phyloP scores from a whole-genome alignment of 345 rosid genomes.

The Raphanus sativus region DNA sequence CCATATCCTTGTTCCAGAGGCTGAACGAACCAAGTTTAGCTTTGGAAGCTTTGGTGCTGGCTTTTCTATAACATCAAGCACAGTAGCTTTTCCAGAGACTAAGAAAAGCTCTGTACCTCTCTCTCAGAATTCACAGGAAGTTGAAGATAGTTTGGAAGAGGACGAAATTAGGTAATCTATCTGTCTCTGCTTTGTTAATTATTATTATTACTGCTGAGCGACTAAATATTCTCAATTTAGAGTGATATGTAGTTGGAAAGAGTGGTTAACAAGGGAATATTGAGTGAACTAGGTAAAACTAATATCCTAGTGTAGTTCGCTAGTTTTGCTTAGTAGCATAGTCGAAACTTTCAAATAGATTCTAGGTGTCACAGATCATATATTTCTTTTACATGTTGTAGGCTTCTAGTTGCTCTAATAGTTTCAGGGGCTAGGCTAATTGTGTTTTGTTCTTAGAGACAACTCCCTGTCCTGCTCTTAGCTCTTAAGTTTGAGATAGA shows the following conservation, averaged over 20 bases:
- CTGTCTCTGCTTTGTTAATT: constrained; percentile 11
- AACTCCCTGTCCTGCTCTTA: background rate
- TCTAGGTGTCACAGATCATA: background rate
- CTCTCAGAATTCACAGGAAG: constrained; percentile 61
- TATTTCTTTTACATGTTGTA: background rate
- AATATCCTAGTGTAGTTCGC: constrained; percentile 1
- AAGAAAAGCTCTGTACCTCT: constrained; percentile 62
- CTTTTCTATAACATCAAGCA: constrained; percentile 55
- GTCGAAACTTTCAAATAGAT: background rate
- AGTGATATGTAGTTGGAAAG: constrained; percentile 1
- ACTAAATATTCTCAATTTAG: constrained; percentile 3
- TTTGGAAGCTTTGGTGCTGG: constrained; percentile 92
- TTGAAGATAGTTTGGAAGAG: constrained; percentile 59
- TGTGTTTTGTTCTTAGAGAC: constrained; percentile 1
- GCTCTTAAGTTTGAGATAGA: background rate
- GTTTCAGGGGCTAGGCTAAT: background rate
- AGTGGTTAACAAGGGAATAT: background rate
- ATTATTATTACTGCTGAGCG: background rate
- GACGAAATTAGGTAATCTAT: constrained; percentile 53
- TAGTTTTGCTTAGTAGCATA: constrained; percentile 2
- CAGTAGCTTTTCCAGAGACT: constrained; percentile 50
- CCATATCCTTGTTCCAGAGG: constrained; percentile 92
- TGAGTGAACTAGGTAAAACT: background rate
- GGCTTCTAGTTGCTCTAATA: constrained; percentile 8
- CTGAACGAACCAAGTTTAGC: constrained; percentile 81